Conservation (phyloP, 257 asterid genomes). For the Lavandula angustifolia region DNA sequence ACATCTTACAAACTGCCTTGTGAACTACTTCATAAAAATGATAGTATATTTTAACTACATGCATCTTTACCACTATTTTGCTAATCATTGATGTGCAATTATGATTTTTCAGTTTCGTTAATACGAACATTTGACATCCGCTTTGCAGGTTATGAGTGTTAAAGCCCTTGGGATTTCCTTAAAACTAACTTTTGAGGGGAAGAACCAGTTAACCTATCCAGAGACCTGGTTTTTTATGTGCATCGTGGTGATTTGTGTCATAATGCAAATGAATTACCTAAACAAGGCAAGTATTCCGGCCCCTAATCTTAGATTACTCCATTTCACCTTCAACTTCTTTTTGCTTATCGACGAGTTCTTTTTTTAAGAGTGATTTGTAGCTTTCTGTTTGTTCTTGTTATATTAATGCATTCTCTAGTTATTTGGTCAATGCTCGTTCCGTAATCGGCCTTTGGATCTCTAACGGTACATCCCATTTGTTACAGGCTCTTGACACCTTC, state of each 20-base stretch:
- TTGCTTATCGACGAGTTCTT: not conserved
- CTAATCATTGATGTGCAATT: not conserved
- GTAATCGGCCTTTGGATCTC: slow-evolving; percentile 20
- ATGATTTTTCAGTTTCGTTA: slow-evolving; percentile 18
- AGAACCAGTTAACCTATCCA: slow-evolving; percentile 68
- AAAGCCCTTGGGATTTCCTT: slow-evolving; percentile 88
- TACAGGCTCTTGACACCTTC: slow-evolving; percentile 95
- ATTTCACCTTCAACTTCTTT: not conserved
- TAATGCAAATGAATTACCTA: slow-evolving; percentile 90
- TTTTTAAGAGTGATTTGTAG: not conserved
- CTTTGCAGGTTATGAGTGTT: slow-evolving; percentile 83
- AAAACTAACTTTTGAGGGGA: slow-evolving; percentile 84
- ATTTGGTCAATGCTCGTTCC: not conserved
- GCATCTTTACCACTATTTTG: slow-evolving; percentile 7
- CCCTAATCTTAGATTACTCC: not conserved
- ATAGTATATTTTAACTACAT: slow-evolving; percentile 5
- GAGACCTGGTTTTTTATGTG: slow-evolving; percentile 81
- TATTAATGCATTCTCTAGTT: not conserved
- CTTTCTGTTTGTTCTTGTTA: not conserved
- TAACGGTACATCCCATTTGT: slow-evolving; percentile 27
- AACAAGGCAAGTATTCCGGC: slow-evolving; percentile 62
- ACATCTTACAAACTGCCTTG: slow-evolving; percentile 5
- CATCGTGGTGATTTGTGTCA: slow-evolving; percentile 70
- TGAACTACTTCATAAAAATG: not conserved
- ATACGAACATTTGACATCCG: slow-evolving; percentile 21